Conservation (phyloP, 305 asterid species). For the Solanum hybrid region DNA sequence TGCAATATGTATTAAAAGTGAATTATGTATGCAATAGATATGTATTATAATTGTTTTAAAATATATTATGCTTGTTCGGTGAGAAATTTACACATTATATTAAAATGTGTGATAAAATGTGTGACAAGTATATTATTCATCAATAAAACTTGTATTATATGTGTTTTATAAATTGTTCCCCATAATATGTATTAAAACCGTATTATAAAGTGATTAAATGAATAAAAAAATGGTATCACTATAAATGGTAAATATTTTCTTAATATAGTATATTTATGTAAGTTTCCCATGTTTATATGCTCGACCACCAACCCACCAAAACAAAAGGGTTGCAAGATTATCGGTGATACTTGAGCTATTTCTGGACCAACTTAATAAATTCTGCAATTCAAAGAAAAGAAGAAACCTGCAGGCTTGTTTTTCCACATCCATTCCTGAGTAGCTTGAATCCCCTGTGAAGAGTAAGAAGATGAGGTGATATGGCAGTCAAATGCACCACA, state of each 20-base stretch:
- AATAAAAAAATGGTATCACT: not conserved
- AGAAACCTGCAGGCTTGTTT: conserved; percentile 28
- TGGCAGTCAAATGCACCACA: not conserved
- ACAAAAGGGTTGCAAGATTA: not conserved
- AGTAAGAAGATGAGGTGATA: not conserved
- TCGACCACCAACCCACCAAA: not conserved
- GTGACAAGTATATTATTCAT: not conserved
- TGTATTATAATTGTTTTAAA: not conserved
- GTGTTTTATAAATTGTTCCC: not conserved
- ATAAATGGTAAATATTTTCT: not conserved
- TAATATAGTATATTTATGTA: not conserved
- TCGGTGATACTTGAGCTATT: not conserved
- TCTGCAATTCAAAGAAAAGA: not conserved
- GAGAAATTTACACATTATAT: not conserved
- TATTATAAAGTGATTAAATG: not conserved
- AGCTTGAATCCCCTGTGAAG: conserved; percentile 33
- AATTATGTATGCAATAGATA: not conserved
- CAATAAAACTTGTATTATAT: too few species aligned
- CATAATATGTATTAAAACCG: not conserved
- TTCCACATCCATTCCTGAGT: conserved; percentile 62
- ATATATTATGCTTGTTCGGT: not conserved
- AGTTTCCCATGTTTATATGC: not conserved
- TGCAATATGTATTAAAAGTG: not conserved
- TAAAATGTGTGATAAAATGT: not conserved
- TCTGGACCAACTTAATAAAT: not conserved